A percentile compares a stretch with the other conserved stretches of the same genome.
phyloP scores from a whole-genome alignment of 345 rosid species.

The Euphorbia tirucalli region DNA sequence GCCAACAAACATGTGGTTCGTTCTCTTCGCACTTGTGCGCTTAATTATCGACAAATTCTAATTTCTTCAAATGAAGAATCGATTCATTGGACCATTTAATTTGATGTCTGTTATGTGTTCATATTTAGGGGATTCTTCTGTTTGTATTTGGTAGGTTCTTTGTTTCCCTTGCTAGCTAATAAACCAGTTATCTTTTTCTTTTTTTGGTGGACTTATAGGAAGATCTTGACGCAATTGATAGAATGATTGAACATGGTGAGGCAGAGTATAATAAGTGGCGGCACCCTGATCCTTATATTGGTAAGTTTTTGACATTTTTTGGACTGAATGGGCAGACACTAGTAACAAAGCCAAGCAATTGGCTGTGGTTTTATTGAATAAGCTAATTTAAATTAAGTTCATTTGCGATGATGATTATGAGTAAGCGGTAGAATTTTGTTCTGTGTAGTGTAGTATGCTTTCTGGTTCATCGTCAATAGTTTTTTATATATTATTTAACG shows the following conservation, averaged over 20 bases:
- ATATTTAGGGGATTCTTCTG: background rate
- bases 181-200: background rate
- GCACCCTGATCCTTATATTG: constrained; percentile 97
- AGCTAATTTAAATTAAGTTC: background rate
- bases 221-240: constrained; percentile 78
- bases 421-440: background rate
- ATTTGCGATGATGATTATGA: background rate
- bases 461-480: background rate
- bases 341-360: background rate
- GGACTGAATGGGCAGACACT: no score
- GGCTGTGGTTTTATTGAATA: background rate
- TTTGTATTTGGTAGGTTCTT: background rate
- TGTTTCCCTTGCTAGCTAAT: background rate
- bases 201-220: constrained; percentile 42
- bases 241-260: constrained; percentile 74
- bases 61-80: background rate
- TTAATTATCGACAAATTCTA: background rate
- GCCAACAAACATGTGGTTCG: constrained; percentile 82
- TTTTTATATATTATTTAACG: background rate
- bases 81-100: background rate
- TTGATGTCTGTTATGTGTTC: background rate
- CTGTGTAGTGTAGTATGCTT: background rate
- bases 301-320: constrained; percentile 30
- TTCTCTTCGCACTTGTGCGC: background rate
- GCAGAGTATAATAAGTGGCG: constrained; percentile 74